Percentiles rank a stretch among this genome's conserved stretches.
phyloP scores from a whole-genome alignment of 2,329 filamentous ascomycete genomes.

The Colletotrichum neosansevieriae region DNA sequence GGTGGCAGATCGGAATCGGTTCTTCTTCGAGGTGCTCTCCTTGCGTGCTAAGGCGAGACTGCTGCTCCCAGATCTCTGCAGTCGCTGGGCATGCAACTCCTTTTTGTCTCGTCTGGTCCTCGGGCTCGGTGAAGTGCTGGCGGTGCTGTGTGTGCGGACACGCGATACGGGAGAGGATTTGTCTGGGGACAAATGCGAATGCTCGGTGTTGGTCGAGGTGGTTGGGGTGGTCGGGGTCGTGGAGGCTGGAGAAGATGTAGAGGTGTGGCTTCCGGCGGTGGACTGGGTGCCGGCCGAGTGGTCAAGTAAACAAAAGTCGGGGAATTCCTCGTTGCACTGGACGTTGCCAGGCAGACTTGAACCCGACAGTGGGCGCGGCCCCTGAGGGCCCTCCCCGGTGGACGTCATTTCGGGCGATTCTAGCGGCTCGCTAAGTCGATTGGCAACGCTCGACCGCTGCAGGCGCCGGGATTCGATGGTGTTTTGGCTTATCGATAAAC shows the following conservation, averaged over 20 bases:
- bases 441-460: conserved; percentile 39
- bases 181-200: conserved; percentile 39
- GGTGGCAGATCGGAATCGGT: conserved; percentile 51
- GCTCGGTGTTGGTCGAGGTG: conserved; percentile 44
- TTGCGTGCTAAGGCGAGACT: conserved; percentile 49
- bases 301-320: conserved; percentile 59
- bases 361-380: conserved; percentile 37
- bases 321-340: conserved; percentile 51
- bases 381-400: conserved; percentile 35
- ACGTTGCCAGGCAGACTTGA: conserved; percentile 52
- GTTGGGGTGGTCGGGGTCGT: conserved; percentile 45
- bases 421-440: conserved; percentile 39
- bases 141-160: conserved; percentile 43
- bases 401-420: conserved; percentile 39
- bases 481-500: conserved; percentile 36
- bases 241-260: conserved; percentile 44
- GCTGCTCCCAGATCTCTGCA: conserved; percentile 58
- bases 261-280: conserved; percentile 39
- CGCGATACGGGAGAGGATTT: conserved; percentile 43
- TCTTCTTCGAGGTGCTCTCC: conserved; percentile 46
- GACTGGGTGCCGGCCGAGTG: conserved; percentile 40
- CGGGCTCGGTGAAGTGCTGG: conserved; percentile 44
- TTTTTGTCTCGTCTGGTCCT: conserved; percentile 60
- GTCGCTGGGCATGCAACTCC: conserved; percentile 62
- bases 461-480: conserved; percentile 36